Base-by-base conservation (phyloP, 1,284 basidiomycete genomes). In the Vanrija sp. region DNA sequence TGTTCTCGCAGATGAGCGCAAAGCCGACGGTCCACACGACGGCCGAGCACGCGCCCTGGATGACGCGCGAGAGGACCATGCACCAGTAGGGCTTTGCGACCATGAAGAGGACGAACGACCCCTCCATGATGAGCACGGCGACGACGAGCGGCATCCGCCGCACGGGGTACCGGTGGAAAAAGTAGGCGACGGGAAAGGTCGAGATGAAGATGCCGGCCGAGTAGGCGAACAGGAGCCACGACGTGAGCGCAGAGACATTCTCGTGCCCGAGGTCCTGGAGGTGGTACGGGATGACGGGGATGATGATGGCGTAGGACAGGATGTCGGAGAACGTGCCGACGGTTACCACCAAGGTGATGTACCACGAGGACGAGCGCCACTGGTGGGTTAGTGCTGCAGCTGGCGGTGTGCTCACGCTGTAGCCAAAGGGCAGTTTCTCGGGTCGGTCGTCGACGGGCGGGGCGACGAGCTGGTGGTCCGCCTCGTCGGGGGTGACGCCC, bases 41-140 rank as follows among this genome's bases (percentile, higher is more conserved):
- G 1, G 85, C 84, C 2, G 84, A 86, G 35, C 84, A 83, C 16
- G 86, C 75, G 1, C 88, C 88, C 72, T 89, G 88, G 8, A 88
- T 53, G 16, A 85, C 73, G 19, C 88, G 82, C 16, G 86, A 84
- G 25, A 89, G 39, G 14, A 82, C 82, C 86, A 90, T 88, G 14
- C 86, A 75, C 73, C 83, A 78, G 64, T 84, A 90, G 19, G 78
- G 80, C 3, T 81, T 83, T 0, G 86, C 85, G 56, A 87, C 82
- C 87, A 89, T 89, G 46, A 90, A 80, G 76, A 89, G 78, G 20
- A 89, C 84, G 81, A 16, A 84, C 80, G 56, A 54, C 9, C 38
- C 62, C 47, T 65, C 59, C 14, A 72, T 56, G 9, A 64, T 53
- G 12, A 68, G 14, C 18, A 69, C 60, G 31, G 59, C 87, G 7